Base-by-base conservation (phyloP, 805 yeast genomes). In the Yamadazyma scolyti region DNA sequence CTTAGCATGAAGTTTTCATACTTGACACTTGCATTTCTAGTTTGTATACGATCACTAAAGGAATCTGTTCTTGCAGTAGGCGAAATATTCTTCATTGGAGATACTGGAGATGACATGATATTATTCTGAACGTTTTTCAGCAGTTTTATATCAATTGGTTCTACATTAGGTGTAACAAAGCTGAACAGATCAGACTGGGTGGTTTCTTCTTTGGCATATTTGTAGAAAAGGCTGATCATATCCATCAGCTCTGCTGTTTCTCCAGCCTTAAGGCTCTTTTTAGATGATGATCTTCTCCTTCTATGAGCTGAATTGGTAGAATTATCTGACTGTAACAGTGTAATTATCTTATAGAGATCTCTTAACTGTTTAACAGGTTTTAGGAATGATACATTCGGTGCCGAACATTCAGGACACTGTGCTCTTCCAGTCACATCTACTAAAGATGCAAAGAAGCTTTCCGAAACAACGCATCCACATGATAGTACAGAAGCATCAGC, bases 391-490 rank as follows among this genome's bases (percentile, higher is more conserved):
- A 29, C 36, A 9, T 43, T 40, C 3, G 8, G 30, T 2, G 35
- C 19, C 6, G 30, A 25, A 36, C 68, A 62, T 6, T 28, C 44
- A 4, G 56, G 56, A 31, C 69, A 63, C 1, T 13, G 18, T 2
- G 36, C 28, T 2, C 23, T 30, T 6, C 41, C 41, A 6, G 26
- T 18, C 6, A 23, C 27, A 22, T 33, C 39, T 8, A 24, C 17
- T 13, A 28, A 28, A 24, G 37, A 27, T 9, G 33, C 11, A 31
- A 63, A 64, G 13, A 27, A 41, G 1, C 48, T 30, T 36, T 65
- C 70, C 2, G 68, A 60, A 2, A 50, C 57, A 17, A 65, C 44
- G 42, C 71, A 65, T 2, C 71, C 71, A 42, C 71, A 65, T 3
- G 56, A 45, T n/a, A 65, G 50, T 9, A 64, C 56, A 10, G 58